Base-by-base conservation (phyloP, 1,139 yeast genomes). In the Suhomyces maxii region DNA sequence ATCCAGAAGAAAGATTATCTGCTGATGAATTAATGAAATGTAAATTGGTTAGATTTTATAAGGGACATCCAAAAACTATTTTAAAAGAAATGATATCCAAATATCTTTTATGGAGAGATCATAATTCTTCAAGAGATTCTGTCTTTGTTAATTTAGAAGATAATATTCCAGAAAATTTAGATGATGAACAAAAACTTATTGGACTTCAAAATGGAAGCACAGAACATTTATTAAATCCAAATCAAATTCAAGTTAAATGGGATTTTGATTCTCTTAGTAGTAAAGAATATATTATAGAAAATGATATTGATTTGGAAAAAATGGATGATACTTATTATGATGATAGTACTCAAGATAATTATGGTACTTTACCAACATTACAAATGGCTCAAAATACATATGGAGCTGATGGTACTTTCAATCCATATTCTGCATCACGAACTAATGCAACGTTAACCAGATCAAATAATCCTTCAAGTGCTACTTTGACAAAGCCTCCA, bases 21-120 rank as follows among this genome's bases (percentile, higher is more conserved):
- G 98, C 99, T 1, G 97, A 89, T 43, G 97, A 89, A 38, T 69
- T 95, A 40, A 65, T 82, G 42, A 89, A 84, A 60, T 79, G 91
- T 46, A 86, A 81, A 61, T 85, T 91, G 52, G 79, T 93, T 42
- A 81, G 80, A 54, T 64, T 72, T 38, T 82, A 86, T 59, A 82
- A 80, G 55, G 77, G 76, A 50, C 66, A 78, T 7, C 82, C 93
- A 6, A 86, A 89, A 0, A 49, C 75, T 2, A 67, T 80, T 1
- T 66, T 95, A 49, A 83, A 84, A 51, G 97, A 90, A 59, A 72
- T 93, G 23, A 83, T 95, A n/a, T 76, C 87, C 3, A 72, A 95
- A 51, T 93, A 93, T 61, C 73, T 87, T 44, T 59, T 82, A 13
- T 93, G 97, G 95, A 75, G 93, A 59, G 93, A 86, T 55, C 62